Conservation (phyloP, 139 green algal species). For the Tetratostichococcus sp. region DNA sequence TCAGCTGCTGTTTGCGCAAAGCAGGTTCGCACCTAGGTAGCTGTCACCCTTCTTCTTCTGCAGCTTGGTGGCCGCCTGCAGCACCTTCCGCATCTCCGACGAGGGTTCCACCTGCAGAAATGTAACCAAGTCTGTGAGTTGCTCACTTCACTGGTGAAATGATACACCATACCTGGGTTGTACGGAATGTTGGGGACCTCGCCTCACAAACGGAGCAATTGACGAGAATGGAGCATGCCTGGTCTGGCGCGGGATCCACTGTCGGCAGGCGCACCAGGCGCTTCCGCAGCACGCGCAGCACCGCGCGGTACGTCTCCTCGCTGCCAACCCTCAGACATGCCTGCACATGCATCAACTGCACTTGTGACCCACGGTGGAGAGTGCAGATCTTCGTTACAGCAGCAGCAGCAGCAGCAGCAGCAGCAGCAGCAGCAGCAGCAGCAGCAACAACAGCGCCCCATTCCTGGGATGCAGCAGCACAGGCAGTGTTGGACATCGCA, state of each 20-base stretch:
- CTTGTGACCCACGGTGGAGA: background rate
- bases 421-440: too few species aligned
- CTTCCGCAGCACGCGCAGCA: constrained; percentile 50
- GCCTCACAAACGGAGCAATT: too few species aligned
- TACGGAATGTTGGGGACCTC: too few species aligned
- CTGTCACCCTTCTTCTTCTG: constrained; percentile 66
- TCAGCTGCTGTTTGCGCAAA: too few species aligned
- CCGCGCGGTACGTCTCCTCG: constrained; percentile 39
- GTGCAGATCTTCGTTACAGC: too few species aligned
- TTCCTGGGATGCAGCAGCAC: too few species aligned
- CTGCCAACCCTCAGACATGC: constrained; percentile 23
- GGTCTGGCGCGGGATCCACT: constrained; percentile 47
- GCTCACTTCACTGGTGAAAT: too few species aligned
- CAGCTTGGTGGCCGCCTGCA: constrained; percentile 54
- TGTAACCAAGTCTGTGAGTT: background rate
- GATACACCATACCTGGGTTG: too few species aligned
- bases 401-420: too few species aligned
- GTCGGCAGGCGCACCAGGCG: constrained; percentile 55
- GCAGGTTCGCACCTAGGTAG: constrained; percentile 62
- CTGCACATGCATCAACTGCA: background rate
- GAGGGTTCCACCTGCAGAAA: constrained; percentile 2
- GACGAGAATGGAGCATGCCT: too few species aligned
- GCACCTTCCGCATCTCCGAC: constrained; percentile 28
- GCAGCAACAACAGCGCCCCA: too few species aligned
- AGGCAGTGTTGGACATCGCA: too few species aligned